Percentiles rank a stretch among this genome's conserved stretches.
phyloP scores from a whole-genome alignment of 78 protist species.

The Tieghemostelium lacteum region DNA sequence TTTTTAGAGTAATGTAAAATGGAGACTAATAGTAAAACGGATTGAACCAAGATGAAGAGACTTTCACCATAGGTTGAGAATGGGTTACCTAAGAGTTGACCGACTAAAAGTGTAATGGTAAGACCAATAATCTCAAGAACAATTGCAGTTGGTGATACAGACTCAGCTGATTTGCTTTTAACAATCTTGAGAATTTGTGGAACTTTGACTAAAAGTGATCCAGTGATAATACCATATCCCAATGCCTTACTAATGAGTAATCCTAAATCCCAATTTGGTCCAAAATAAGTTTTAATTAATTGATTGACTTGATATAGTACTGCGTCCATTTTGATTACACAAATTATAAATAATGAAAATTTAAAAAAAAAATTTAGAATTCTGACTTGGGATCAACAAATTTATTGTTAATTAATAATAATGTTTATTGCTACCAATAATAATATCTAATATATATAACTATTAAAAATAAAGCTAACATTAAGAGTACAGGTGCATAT shows the following conservation, averaged over 20 bases:
- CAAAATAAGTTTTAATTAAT: neutral
- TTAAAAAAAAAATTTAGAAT: too few species aligned
- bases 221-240: conserved; percentile 76
- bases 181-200: conserved; percentile 92
- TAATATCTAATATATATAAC: conserved; percentile 12
- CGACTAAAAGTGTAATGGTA: conserved; percentile 27
- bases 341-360: neutral
- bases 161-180: conserved; percentile 52
- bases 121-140: conserved; percentile 69
- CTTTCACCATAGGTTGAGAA: conserved; percentile 85
- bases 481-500: conserved; percentile 19
- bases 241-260: conserved; percentile 68
- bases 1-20: conserved; percentile 38
- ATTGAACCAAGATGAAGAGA: conserved; percentile 60
- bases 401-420: too few species aligned
- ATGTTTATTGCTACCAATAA: too few species aligned
- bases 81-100: conserved; percentile 19
- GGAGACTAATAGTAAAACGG: conserved; percentile 56
- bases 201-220: conserved; percentile 83
- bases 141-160: conserved; percentile 51
- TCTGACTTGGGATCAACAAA: too few species aligned
- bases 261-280: conserved; percentile 26
- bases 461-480: neutral
- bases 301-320: too few species aligned
- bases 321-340: conserved; percentile 9